These are phyloP conservation scores for Ceratocystis harringtonii DNA, from an alignment of 2,329 filamentous ascomycete species.

Conservation along the genomic window DNA sequence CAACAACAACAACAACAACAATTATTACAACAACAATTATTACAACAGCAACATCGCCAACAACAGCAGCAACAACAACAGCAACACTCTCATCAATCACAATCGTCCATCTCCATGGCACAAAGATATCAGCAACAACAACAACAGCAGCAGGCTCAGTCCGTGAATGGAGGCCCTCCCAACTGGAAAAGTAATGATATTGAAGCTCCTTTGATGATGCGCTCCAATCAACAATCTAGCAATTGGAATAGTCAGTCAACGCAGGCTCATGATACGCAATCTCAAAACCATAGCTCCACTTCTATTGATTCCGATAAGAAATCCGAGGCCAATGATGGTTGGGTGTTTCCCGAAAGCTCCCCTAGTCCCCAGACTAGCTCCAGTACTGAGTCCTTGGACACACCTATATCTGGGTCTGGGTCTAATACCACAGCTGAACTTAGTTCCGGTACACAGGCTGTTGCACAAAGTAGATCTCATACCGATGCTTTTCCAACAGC, in stretches of 20 bases:
- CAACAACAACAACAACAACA: slow-evolving; percentile 25
- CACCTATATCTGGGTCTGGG: not conserved
- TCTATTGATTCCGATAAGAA: slow-evolving; percentile 13
- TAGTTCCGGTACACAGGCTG: not conserved
- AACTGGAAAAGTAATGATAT: slow-evolving; percentile 25
- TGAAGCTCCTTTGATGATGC: slow-evolving; percentile 36
- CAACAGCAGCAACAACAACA: not conserved
- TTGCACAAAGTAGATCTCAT: slow-evolving; percentile 48
- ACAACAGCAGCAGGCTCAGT: slow-evolving; percentile 31
- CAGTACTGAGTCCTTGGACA: slow-evolving; percentile 28
- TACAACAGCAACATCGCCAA: slow-evolving; percentile 25
- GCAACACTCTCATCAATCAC: slow-evolving; percentile 1
- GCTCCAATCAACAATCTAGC: slow-evolving; percentile 29
- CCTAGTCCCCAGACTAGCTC: slow-evolving; percentile 36
- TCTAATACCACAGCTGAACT: slow-evolving; percentile 10
- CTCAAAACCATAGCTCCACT: not conserved
- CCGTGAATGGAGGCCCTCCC: slow-evolving; percentile 8
- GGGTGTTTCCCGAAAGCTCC: slow-evolving; percentile 82
- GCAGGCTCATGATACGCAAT: not conserved
- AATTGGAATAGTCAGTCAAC: not conserved
- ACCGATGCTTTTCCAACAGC: slow-evolving; percentile 77
- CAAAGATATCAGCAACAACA: slow-evolving; percentile 11
- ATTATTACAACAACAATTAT: not conserved
- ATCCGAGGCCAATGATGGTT: slow-evolving; percentile 49
- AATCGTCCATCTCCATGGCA: slow-evolving; percentile 23